These are phyloP conservation scores for Solanum pinnatisectum DNA, from an alignment of 257 asterid species.

Conservation along the genomic window DNA sequence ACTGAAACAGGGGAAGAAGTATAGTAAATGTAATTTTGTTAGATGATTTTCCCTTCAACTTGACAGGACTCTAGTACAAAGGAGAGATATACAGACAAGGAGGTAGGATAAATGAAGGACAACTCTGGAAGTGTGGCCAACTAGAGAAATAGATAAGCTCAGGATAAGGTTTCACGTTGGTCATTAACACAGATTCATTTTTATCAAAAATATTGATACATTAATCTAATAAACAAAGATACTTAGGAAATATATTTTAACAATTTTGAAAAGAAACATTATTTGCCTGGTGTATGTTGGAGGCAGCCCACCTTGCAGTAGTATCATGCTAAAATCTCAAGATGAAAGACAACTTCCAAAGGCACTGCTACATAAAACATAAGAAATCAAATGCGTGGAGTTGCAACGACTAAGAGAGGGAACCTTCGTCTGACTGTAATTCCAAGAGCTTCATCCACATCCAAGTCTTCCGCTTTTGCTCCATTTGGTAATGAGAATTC, in stretches of 20 bases:
- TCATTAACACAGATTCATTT: neutral
- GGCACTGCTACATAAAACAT: neutral
- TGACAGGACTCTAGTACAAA: neutral
- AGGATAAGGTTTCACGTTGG: neutral
- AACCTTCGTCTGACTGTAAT: neutral
- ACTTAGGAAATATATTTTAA: neutral
- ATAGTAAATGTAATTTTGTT: neutral
- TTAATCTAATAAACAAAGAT: neutral
- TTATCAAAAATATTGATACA: neutral
- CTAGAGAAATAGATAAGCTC: neutral
- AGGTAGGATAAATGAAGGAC: neutral
- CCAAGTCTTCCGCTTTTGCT: conserved; percentile 16
- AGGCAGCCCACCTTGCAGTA: neutral
- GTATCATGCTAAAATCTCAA: neutral
- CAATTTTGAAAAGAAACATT: neutral
- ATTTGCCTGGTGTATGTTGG: neutral
- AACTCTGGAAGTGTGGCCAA: neutral
- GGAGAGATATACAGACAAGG: neutral
- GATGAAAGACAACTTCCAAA: neutral
- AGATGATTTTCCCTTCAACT: neutral
- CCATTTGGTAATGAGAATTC: conserved; percentile 13
- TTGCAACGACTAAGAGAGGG: conserved; percentile 22
- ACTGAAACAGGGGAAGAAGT: neutral
- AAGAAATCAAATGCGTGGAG: neutral
- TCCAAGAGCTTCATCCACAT: conserved; percentile 13